Evolutionary conservation across 495 filamentous ascomycete species (phyloP).

Genomic region (Penicillium herquei): DNA sequence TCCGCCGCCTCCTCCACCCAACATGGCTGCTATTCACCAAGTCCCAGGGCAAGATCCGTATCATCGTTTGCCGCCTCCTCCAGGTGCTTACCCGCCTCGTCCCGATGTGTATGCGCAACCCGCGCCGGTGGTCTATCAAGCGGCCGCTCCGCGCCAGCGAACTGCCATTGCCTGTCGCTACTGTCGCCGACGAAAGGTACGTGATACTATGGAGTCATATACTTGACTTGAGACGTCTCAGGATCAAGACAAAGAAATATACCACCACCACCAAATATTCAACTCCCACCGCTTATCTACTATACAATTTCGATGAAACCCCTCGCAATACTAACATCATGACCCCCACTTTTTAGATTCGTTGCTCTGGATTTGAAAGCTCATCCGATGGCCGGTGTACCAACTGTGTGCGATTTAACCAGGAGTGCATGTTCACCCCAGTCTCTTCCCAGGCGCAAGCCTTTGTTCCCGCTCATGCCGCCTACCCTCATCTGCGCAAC

Average conservation of each 20-base stretch:
- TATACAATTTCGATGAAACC: too few species aligned
- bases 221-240: too few species aligned
- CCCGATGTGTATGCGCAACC: slow-evolving; percentile 45
- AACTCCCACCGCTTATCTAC: too few species aligned
- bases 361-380: slow-evolving; percentile 78
- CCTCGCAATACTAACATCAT: not conserved
- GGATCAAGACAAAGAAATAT: too few species aligned
- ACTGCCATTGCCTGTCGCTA: slow-evolving; percentile 86
- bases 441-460: slow-evolving; percentile 81
- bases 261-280: too few species aligned
- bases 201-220: slow-evolving; percentile 7
- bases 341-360: slow-evolving; percentile 56
- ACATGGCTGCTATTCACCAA: slow-evolving; percentile 42
- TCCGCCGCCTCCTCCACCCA: slow-evolving; percentile 24
- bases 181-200: slow-evolving; percentile 78
- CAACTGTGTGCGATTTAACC: slow-evolving; percentile 78
- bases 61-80: slow-evolving; percentile 37
- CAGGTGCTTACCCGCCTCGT: slow-evolving; percentile 35
- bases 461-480: slow-evolving; percentile 77
- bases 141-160: slow-evolving; percentile 72
- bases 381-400: slow-evolving; percentile 75
- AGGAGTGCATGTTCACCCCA: slow-evolving; percentile 84
- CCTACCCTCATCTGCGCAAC: slow-evolving; percentile 59
- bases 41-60: slow-evolving; percentile 40
- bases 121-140: slow-evolving; percentile 56